These are phyloP conservation scores for Aspergillus pseudoterreus DNA, from an alignment of 2,329 filamentous ascomycete genomes.

Conservation along the genomic window DNA sequence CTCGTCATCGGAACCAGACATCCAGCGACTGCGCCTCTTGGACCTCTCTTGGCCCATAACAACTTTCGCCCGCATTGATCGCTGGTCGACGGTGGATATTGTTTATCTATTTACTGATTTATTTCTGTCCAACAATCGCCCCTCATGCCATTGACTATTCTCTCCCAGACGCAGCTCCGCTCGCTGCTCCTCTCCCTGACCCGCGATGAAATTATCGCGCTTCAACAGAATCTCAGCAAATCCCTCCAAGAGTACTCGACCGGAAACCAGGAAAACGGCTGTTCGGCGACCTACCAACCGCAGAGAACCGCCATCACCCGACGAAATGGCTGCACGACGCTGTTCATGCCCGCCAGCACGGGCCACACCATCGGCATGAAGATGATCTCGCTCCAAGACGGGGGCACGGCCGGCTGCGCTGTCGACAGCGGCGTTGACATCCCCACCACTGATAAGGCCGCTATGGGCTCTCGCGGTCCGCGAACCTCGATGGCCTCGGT, in stretches of 20 bases:
- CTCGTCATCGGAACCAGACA: neutral
- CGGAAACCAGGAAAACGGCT: constrained; percentile 56
- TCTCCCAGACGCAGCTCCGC: constrained; percentile 55
- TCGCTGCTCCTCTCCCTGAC: constrained; percentile 53
- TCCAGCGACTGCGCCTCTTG: neutral
- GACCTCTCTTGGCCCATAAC: neutral
- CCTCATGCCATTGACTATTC: constrained; percentile 57
- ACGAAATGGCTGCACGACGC: constrained; percentile 58
- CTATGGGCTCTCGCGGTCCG: constrained; percentile 15
- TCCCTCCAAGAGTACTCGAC: constrained; percentile 64
- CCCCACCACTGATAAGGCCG: constrained; percentile 12
- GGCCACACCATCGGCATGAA: constrained; percentile 61
- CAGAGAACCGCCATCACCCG: constrained; percentile 58
- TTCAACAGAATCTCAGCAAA: constrained; percentile 57
- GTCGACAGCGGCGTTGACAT: constrained; percentile 29
- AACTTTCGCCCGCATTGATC: too few relatives aligned
- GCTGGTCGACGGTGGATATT: neutral
- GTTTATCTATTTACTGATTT: neutral
- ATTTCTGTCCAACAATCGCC: neutral
- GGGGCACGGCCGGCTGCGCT: constrained; percentile 25
- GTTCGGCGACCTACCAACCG: constrained; percentile 59
- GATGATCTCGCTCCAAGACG: constrained; percentile 55
- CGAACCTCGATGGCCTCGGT: constrained; percentile 34
- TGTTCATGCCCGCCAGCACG: constrained; percentile 65
- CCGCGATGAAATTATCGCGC: constrained; percentile 54